Percentiles rank a stretch among this genome's conserved stretches.
Evolutionary conservation across 352 stramenopile genomes (phyloP).

Genomic region (Globisporangium spiculum): DNA sequence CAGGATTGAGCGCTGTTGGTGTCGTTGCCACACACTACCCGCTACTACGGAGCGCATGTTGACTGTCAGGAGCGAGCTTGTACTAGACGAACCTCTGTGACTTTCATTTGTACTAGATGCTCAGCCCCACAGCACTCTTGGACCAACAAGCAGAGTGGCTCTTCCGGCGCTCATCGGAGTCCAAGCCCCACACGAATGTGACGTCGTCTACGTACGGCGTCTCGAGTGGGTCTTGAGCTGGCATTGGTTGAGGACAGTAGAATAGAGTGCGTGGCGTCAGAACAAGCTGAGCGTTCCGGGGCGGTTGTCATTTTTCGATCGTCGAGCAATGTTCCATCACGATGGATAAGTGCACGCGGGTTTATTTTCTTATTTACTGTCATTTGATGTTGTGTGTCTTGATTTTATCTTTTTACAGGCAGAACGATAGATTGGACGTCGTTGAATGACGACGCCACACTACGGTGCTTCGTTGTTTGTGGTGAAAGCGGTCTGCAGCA

Average conservation of each 20-base stretch:
- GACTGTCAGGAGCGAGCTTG: background rate
- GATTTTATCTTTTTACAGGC: background rate
- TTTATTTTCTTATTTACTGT: background rate
- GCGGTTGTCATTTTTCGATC: background rate
- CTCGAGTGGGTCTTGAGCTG: background rate
- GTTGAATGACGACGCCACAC: background rate
- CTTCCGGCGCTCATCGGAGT: background rate
- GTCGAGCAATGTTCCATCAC: background rate
- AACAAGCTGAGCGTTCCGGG: background rate
- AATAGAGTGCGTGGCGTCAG: background rate
- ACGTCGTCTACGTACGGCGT: background rate
- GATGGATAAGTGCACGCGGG: background rate
- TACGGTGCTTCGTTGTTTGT: background rate
- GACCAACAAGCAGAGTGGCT: background rate
- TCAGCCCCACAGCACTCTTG: background rate
- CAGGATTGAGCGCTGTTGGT: background rate
- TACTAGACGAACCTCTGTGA: background rate
- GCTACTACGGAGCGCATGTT: background rate
- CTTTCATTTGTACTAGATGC: background rate
- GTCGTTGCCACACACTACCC: too few relatives aligned
- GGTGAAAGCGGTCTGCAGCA: background rate
- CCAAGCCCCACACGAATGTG: background rate
- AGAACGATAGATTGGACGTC: background rate
- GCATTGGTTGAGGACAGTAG: background rate
- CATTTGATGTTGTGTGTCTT: background rate